Evolutionary conservation across 75 land plant species (phyloP), one percentile per base, ranked within the genome.

Genomic region (Picea glauca): DNA sequence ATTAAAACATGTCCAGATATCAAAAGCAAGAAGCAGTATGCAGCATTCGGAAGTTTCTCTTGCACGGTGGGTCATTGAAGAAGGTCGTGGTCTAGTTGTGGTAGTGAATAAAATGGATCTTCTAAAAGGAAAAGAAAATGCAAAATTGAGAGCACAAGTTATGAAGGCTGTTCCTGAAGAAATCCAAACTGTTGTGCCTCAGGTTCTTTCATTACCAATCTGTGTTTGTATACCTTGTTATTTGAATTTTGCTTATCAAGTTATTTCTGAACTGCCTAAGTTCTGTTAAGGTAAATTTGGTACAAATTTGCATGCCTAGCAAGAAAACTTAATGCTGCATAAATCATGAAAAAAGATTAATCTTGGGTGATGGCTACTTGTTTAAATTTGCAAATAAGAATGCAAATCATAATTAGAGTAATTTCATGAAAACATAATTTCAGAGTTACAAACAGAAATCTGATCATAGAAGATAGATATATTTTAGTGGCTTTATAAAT

Each of bases 51-150:
- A 98, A 85, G 92, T 97, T 14, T 87, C 92, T 50, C 90, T 98
- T 74, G 98, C 98, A 43, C 86, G 93, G 74, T 88, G 83, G 86
- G 91, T 97, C 21, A 85, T 92, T 15, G 95, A 98, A 78, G 99
- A 98, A 86, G 99, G 99, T 23, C 93, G 99, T 58, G 96, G 91
- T 68, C 83, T 98, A 43, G 90, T 98, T 46, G 88, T 98, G 12
- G 88, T 98, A 60, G 99, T 98, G 66, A 98, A 98, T 81, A 98
- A 98, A 84, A 98, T 98, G 96, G 99, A 98, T 86, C 88, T 95
- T 76, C 80, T 98, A 20, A 87, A 85, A 72, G 94, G 94, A 38
- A 93, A 85, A 63, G 66, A 84, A 43, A 87, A 90, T 76, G 83
- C 90, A 13, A 78, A 87, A 26, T 74, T 90, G 21, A 81, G 86